A percentile compares a stretch with the other conserved stretches of the same genome.
Conservation (phyloP, 169 alveolate species). For the Pseudocohnilembus persalinus region DNA sequence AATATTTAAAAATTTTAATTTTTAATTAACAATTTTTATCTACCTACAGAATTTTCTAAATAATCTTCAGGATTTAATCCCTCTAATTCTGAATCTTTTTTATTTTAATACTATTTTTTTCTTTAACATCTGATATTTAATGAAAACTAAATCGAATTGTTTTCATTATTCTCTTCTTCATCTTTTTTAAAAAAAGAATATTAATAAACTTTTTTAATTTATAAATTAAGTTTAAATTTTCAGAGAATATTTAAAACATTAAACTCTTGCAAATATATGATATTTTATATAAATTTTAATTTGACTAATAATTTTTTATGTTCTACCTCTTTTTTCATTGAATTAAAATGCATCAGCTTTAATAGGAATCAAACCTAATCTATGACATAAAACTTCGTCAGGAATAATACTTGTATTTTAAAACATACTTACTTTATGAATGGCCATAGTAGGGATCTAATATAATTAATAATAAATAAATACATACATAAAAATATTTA, state of each 20-base stretch:
- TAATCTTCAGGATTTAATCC: constrained; percentile 20
- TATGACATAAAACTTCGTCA: constrained; percentile 98
- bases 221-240: no score
- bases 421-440: constrained; percentile 73
- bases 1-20: no score
- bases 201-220: no score
- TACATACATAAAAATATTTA: no score
- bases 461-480: not conserved
- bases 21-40: not conserved
- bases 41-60: constrained; percentile 41
- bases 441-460: constrained; percentile 82
- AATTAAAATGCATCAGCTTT: constrained; percentile 92
- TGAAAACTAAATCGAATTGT: constrained; percentile 83
- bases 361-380: constrained; percentile 98
- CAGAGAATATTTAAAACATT: no score
- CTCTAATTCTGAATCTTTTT: constrained; percentile 42
- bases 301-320: constrained; percentile 1
- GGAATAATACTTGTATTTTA: constrained; percentile 92
- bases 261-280: no score
- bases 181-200: not conserved
- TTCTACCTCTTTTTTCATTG: constrained; percentile 78
- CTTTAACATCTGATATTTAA: constrained; percentile 85
- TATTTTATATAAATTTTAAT: no score
- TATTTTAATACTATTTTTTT: constrained; percentile 47
- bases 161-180: constrained; percentile 68